Percentiles rank a stretch among this genome's conserved stretches.
Conservation (phyloP, 164 flowering plant genomes). For the Santalum album region DNA sequence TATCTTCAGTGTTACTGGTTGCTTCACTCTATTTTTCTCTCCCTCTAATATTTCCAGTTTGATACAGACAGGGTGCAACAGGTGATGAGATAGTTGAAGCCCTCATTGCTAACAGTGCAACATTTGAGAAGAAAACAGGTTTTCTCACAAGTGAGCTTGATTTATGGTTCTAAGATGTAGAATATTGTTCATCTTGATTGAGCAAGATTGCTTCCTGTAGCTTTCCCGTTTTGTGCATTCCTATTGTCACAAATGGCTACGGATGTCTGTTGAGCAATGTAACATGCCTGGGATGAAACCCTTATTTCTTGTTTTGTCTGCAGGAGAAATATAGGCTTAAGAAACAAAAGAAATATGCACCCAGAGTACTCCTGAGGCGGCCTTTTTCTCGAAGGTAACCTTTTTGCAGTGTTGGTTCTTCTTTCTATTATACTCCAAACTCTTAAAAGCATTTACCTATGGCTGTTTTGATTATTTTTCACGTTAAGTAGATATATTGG, state of each 20-base stretch:
- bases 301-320: conserved; percentile 18
- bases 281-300: not conserved
- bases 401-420: too few species aligned
- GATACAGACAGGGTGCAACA: conserved; percentile 70
- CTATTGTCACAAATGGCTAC: too few species aligned
- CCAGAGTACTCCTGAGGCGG: conserved; percentile 79
- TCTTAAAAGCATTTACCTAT: too few species aligned
- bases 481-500: too few species aligned
- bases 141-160: conserved; percentile 71
- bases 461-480: too few species aligned
- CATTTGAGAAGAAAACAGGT: conserved; percentile 82
- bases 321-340: conserved; percentile 86
- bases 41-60: conserved; percentile 7
- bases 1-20: too few species aligned
- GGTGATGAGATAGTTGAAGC: conserved; percentile 91
- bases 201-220: not conserved
- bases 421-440: too few species aligned
- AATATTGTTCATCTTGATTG: not conserved
- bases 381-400: conserved; percentile 80
- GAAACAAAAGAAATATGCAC: conserved; percentile 97
- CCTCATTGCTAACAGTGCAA: conserved; percentile 83
- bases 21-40: not conserved
- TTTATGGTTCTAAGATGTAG: not conserved
- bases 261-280: too few species aligned
- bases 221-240: not conserved